Evolutionary conservation across 2,329 filamentous ascomycete genomes (phyloP).

Genomic region (Fusarium miscanthi): DNA sequence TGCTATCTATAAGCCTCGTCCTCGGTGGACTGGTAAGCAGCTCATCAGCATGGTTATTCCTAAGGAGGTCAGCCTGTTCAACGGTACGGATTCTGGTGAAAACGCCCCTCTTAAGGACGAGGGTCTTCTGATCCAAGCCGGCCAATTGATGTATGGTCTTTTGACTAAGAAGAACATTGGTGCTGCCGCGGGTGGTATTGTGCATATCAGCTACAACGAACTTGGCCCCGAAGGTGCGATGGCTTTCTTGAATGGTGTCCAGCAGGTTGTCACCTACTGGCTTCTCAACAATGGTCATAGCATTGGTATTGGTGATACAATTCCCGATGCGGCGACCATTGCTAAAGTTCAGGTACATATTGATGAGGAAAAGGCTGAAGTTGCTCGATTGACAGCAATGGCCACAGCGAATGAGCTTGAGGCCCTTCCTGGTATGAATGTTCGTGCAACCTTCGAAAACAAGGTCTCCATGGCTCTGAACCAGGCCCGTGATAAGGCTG

Average conservation of each 20-base stretch:
- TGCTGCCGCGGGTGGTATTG: constrained; percentile 87
- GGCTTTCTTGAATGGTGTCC: constrained; percentile 94
- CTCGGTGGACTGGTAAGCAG: constrained; percentile 98
- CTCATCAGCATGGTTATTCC: constrained; percentile 95
- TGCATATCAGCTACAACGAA: constrained; percentile 97
- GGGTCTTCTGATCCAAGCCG: constrained; percentile 84
- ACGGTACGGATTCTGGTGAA: constrained; percentile 69
- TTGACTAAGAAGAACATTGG: constrained; percentile 95
- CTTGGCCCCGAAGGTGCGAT: constrained; percentile 87
- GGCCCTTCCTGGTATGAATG: constrained; percentile 96
- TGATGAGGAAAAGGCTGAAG: constrained; percentile 81
- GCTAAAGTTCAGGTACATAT: constrained; percentile 86
- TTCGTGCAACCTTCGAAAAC: constrained; percentile 97
- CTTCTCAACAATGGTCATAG: constrained; percentile 95
- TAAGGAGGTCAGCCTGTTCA: constrained; percentile 81
- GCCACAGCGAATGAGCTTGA: constrained; percentile 91
- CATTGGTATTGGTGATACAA: constrained; percentile 98
- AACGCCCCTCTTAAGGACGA: constrained; percentile 77
- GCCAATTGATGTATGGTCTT: constrained; percentile 89
- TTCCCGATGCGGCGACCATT: constrained; percentile 88
- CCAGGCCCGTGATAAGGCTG: constrained; percentile 94
- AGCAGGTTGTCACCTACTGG: constrained; percentile 97
- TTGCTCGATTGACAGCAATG: constrained; percentile 77
- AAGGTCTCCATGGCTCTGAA: constrained; percentile 95
- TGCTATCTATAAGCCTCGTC: constrained; percentile 91